Base-by-base conservation (phyloP, 108 stramenopile species). In the Cyclostephanos invisitatus region DNA sequence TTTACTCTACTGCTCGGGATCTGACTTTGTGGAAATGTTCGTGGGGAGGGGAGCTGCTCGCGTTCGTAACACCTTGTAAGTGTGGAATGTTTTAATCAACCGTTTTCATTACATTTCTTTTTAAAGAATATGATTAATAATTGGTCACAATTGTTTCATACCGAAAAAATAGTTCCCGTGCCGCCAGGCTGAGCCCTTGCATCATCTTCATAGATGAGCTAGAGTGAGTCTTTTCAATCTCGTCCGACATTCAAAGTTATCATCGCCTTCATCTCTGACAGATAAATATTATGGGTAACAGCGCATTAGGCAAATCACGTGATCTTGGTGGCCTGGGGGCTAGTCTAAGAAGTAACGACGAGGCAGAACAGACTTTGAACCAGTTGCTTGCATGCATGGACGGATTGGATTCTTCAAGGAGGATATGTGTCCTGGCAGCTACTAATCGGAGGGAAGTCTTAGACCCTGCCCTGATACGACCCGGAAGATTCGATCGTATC, bases 401-500 rank as follows among this genome's bases (percentile, higher is more conserved):
- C 67, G 93, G 96, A 15, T 73, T 94, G 65, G 91, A 93, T 64
- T 82, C 86, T 9, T 71, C 78, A 20, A 66, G 83, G 38, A 78
- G 81, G 37, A 82, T 95, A 48, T 91, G 92, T 68, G 92, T 95
- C n/a, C 60, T 94, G 59, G 95, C 91, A 8, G 95, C 95, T 1
- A 96, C 93, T 5, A 96, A 94, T 77, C 79, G 92, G 21, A 80
- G 82, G 56, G 88, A 93, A 21, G 88, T 94, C 12, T 74, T 96
- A 40, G 97, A 98, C 73, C 83, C 87, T 8, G 97, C 97, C 0
- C 71, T 98, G 42, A 80, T 94, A 8, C 84, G 97, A 48, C 97
- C 98, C 7, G 97, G 98, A 15, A 78, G 97, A 57, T 98, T 97
- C 75, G 98, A 98, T 82, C 83, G 97, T 24, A 92, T 97, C 54